Evolutionary conservation across 179 eudicot genomes (phyloP).

Genomic region (Silene vulgaris): DNA sequence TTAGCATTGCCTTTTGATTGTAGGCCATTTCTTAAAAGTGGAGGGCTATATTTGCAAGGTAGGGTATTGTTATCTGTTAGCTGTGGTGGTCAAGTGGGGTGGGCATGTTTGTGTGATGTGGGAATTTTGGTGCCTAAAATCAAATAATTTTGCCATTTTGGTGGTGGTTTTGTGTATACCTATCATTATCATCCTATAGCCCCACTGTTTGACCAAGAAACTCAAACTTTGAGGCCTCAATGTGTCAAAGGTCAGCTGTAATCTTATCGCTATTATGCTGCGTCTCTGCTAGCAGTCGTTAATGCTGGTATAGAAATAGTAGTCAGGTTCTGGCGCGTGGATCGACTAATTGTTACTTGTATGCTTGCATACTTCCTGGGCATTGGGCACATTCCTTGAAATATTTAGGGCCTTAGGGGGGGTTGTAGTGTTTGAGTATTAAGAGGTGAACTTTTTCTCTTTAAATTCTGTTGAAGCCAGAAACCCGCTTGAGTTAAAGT

Average conservation of each 20-base stretch:
- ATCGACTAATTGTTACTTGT: background rate
- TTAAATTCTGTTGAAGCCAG: too few species aligned
- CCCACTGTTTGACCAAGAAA: conserved; percentile 84
- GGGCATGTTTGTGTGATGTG: conserved; percentile 6
- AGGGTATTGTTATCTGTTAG: background rate
- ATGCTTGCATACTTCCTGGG: background rate
- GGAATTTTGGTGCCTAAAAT: background rate
- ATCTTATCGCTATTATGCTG: background rate
- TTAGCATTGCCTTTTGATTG: background rate
- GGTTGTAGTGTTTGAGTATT: background rate
- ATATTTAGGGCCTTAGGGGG: background rate
- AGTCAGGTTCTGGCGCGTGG: background rate
- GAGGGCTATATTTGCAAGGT: background rate
- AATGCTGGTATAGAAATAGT: background rate
- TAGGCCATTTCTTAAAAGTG: background rate
- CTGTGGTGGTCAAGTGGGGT: conserved; percentile 11
- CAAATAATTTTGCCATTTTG: background rate
- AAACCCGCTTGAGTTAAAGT: too few species aligned
- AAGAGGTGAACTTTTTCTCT: background rate
- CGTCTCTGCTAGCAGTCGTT: background rate
- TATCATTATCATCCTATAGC: conserved; percentile 58
- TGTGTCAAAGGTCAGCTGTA: conserved; percentile 39
- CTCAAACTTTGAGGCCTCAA: conserved; percentile 79
- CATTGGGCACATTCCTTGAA: background rate
- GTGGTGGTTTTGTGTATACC: background rate